Evolutionary conservation across 2,329 filamentous ascomycete species (phyloP).

Genomic region (Penicillium sp.): DNA sequence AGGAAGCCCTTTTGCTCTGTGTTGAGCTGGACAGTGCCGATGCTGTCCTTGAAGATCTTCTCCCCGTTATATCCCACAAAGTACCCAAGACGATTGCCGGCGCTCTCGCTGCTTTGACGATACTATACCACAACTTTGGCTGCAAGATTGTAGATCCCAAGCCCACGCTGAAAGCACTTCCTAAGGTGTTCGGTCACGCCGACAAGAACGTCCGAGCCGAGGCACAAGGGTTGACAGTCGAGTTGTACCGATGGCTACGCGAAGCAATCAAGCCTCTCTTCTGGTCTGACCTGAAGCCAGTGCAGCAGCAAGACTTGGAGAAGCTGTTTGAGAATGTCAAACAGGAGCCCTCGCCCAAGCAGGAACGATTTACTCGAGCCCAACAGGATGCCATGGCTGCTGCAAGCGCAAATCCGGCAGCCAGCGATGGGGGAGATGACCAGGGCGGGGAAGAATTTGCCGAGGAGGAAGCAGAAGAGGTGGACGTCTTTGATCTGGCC

Average conservation of each 20-base stretch:
- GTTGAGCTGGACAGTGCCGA: slow-evolving; percentile 82
- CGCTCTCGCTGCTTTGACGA: slow-evolving; percentile 67
- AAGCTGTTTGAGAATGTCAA: slow-evolving; percentile 92
- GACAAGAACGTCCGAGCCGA: slow-evolving; percentile 98
- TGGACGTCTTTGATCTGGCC: slow-evolving; percentile 74
- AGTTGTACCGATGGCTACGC: slow-evolving; percentile 93
- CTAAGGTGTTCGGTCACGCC: slow-evolving; percentile 88
- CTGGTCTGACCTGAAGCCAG: slow-evolving; percentile 90
- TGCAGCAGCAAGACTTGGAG: slow-evolving; percentile 90
- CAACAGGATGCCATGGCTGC: slow-evolving; percentile 78
- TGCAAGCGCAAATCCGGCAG: slow-evolving; percentile 56
- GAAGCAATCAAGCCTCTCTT: slow-evolving; percentile 98
- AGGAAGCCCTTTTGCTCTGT: slow-evolving; percentile 82
- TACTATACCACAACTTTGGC: slow-evolving; percentile 88
- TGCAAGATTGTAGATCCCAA: slow-evolving; percentile 94
- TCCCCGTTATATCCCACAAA: slow-evolving; percentile 79
- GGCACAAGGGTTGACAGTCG: slow-evolving; percentile 82
- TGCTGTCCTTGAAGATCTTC: slow-evolving; percentile 82
- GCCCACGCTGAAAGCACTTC: slow-evolving; percentile 76
- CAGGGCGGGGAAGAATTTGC: slow-evolving; percentile 54
- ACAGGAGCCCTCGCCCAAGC: slow-evolving; percentile 77
- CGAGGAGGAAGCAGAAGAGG: slow-evolving; percentile 57
- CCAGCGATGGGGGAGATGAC: slow-evolving; percentile 41
- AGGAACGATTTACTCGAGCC: slow-evolving; percentile 78
- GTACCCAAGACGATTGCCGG: slow-evolving; percentile 81